Evolutionary conservation across 306 rosid genomes (phyloP), one percentile per base, ranked within the genome.

Genomic region (Quercus parvula): DNA sequence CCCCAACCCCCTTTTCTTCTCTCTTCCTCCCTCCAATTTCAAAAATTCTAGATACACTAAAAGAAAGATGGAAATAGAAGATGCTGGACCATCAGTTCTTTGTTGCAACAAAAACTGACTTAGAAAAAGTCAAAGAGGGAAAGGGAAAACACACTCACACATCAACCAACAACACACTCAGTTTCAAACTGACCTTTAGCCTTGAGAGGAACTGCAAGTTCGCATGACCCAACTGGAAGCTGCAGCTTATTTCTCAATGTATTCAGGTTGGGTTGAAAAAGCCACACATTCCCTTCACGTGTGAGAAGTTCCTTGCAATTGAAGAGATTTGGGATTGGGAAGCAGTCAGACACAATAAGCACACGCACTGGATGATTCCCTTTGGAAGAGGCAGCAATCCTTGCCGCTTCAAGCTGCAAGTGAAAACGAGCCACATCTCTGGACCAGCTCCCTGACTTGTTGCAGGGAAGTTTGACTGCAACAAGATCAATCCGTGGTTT

Each of bases 361-460:
- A 94, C 87, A 38, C 0, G 97, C 78, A 94, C 88, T 2, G 87
- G 90, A 76, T 77, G 88, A 81, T 79, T 70, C 62, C 92, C 98
- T 84, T 92, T 87, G 76, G 95, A 88, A 81, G 90, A 79, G 57
- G 94, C 82, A 57, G 92, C 92, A 56, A 94, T 86, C 85, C 98
- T 91, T 33, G 95, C 98, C 20, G 92, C 85, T 90, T 94, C 98
- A 79, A 91, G 91, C 88, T 94, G 97, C 86, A 94, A 85, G 86
- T 94, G 98, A 80, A 94, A 87, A 61, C 97, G 92, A 66, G 92
- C 88, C 73, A 94, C 95, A 41, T 94, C 97, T 84, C 98, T 91
- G 20, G 97, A 87, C 97, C 97, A 91, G 78, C 73, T 73, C 70
- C 90, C 97, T 4, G 90, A 85, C 80, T 80, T 90, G 84, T 89